These are phyloP conservation scores for Fraxinus velutina DNA, from an alignment of 305 asterid species.

Conservation along the genomic window DNA sequence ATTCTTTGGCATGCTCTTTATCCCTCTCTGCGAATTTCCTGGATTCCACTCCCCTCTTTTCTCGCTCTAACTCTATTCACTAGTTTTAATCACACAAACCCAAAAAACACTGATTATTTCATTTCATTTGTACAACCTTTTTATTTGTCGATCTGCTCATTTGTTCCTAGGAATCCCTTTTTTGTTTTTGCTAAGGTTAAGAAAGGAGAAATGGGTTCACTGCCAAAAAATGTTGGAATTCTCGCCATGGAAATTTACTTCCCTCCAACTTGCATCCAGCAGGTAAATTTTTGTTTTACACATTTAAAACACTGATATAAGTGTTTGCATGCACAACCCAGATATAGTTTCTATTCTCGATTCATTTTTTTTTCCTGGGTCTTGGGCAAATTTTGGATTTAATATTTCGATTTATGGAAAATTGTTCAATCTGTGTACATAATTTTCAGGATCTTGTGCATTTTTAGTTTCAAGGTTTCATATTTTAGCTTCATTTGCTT, in stretches of 20 bases:
- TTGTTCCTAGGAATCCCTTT: neutral
- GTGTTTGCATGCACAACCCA: neutral
- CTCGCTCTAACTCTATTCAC: neutral
- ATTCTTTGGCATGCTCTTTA: neutral
- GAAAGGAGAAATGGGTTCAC: slow-evolving; percentile 49
- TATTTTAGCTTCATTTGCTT: slow-evolving; percentile 23
- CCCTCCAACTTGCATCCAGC: slow-evolving; percentile 94
- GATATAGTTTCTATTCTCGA: neutral
- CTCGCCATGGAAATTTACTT: slow-evolving; percentile 93
- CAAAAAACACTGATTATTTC: neutral
- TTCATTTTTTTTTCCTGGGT: neutral
- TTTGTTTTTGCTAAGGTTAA: slow-evolving; percentile 14
- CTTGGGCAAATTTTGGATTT: neutral
- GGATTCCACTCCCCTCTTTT: neutral
- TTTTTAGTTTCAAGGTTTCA: neutral
- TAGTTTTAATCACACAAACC: neutral
- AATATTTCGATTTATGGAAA: neutral
- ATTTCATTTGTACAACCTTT: neutral
- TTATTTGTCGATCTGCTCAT: neutral
- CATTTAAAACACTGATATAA: neutral
- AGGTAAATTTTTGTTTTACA: slow-evolving; percentile 38
- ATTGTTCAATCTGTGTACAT: neutral
- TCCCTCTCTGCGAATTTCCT: neutral
- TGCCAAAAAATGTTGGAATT: slow-evolving; percentile 75
- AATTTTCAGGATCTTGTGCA: slow-evolving; percentile 8